These are phyloP conservation scores for Curvularia eragrostidis DNA, from an alignment of 2,329 filamentous ascomycete species.

Conservation along the genomic window DNA sequence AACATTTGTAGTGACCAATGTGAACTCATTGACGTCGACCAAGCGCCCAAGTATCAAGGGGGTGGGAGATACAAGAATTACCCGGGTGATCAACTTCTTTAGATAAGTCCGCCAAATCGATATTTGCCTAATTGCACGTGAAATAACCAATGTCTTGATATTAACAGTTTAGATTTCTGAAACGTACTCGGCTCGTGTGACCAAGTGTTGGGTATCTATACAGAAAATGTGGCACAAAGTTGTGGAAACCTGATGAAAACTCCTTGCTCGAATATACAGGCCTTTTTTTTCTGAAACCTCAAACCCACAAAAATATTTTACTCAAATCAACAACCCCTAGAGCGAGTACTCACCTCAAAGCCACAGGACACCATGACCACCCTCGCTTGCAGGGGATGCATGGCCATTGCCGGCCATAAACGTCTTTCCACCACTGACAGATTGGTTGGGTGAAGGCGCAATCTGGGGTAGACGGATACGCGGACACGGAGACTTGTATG, in stretches of 20 bases:
- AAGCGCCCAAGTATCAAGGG: background rate
- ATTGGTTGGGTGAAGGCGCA: background rate
- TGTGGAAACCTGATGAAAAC: background rate
- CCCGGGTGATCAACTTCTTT: background rate
- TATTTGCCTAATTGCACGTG: background rate
- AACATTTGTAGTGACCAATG: background rate
- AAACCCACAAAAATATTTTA: background rate
- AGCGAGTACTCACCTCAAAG: background rate
- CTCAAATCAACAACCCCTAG: background rate
- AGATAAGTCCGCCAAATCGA: background rate
- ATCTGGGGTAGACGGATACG: background rate
- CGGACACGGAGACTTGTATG: conserved; percentile 31
- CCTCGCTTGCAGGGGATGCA: background rate
- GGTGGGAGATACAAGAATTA: background rate
- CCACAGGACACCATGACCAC: background rate
- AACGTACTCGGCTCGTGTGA: background rate
- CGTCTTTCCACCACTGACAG: background rate
- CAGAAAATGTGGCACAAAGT: background rate
- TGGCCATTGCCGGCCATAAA: background rate
- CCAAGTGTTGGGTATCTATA: conserved; percentile 6
- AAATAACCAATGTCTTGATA: background rate
- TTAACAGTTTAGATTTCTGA: background rate
- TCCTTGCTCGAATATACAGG: background rate
- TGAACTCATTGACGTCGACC: background rate
- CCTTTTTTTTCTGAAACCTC: background rate